phyloP scores from a whole-genome alignment of 495 filamentous ascomycete genomes.

The Aspergillus carlsbadensis region DNA sequence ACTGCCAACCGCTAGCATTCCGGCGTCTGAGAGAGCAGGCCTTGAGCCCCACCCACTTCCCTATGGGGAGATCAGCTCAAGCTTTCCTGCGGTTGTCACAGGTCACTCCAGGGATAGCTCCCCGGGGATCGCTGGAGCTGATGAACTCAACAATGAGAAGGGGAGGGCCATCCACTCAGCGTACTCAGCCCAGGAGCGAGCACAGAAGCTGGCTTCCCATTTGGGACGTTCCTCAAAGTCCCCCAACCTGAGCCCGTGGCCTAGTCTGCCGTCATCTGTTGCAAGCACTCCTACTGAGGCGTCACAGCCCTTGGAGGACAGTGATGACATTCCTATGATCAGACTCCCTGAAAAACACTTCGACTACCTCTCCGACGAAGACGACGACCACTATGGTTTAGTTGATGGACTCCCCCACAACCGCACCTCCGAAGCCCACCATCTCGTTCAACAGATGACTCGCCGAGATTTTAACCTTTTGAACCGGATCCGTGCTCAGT shows the following conservation, averaged over 20 bases:
- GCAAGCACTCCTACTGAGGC: conserved; percentile 33
- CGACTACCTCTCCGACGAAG: conserved; percentile 27
- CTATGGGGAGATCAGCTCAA: conserved; percentile 29
- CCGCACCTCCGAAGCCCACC: conserved; percentile 33
- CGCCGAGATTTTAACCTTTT: conserved; percentile 35
- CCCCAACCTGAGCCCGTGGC: conserved; percentile 28
- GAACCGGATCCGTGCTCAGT: conserved; percentile 37
- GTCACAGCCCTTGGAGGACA: conserved; percentile 30
- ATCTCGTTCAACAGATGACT: conserved; percentile 41
- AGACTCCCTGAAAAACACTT: conserved; percentile 36
- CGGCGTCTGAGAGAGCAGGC: conserved; percentile 29
- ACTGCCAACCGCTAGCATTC: conserved; percentile 43
- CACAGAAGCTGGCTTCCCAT: conserved; percentile 36
- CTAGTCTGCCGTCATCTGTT: conserved; percentile 31
- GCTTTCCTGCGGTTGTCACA: conserved; percentile 33
- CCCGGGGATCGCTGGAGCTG: conserved; percentile 20
- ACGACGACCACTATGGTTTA: conserved; percentile 34
- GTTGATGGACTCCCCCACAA: conserved; percentile 31
- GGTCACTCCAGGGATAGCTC: conserved; percentile 30
- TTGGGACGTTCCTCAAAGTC: conserved; percentile 34
- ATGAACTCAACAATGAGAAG: conserved; percentile 43
- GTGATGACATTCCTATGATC: conserved; percentile 43
- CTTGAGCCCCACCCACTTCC: conserved; percentile 25
- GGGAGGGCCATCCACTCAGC: conserved; percentile 36
- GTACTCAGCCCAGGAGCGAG: conserved; percentile 34